Conservation (phyloP, 2,329 filamentous ascomycete species). For the Ophiostoma perfectum region DNA sequence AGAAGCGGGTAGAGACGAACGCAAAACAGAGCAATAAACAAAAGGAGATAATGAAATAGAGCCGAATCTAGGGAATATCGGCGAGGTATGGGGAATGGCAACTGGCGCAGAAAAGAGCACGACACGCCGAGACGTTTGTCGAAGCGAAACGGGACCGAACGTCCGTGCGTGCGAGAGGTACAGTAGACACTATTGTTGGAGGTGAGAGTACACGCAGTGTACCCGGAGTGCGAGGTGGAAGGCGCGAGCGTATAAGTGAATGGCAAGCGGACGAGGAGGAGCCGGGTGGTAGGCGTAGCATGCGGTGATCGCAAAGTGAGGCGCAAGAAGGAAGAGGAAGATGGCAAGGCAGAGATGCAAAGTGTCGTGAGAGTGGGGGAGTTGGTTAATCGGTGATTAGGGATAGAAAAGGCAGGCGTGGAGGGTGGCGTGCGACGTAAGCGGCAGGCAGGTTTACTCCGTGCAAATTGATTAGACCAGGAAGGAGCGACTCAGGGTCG, state of each 20-base stretch:
- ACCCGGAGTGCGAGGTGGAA: neutral
- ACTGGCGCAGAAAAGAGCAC: neutral
- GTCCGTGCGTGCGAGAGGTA: conserved; percentile 4
- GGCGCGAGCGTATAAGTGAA: neutral
- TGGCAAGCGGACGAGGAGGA: too few species aligned
- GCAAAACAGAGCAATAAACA: neutral
- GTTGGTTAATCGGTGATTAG: neutral
- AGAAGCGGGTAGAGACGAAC: neutral
- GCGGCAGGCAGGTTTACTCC: neutral
- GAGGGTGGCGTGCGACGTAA: neutral
- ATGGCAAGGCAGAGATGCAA: neutral
- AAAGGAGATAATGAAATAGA: neutral
- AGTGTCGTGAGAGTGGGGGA: neutral
- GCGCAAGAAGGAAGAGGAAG: too few species aligned
- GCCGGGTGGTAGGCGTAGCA: too few species aligned
- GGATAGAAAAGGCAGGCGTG: neutral
- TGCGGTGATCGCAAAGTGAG: too few species aligned
- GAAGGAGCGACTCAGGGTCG: neutral
- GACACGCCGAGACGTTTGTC: neutral
- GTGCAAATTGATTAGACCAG: neutral
- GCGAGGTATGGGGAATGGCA: neutral
- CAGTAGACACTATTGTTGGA: neutral
- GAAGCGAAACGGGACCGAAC: conserved; percentile 2
- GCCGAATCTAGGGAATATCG: neutral
- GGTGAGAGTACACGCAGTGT: neutral